These are phyloP conservation scores for Delitschia confertaspora DNA, from an alignment of 495 filamentous ascomycete species.

Conservation along the genomic window DNA sequence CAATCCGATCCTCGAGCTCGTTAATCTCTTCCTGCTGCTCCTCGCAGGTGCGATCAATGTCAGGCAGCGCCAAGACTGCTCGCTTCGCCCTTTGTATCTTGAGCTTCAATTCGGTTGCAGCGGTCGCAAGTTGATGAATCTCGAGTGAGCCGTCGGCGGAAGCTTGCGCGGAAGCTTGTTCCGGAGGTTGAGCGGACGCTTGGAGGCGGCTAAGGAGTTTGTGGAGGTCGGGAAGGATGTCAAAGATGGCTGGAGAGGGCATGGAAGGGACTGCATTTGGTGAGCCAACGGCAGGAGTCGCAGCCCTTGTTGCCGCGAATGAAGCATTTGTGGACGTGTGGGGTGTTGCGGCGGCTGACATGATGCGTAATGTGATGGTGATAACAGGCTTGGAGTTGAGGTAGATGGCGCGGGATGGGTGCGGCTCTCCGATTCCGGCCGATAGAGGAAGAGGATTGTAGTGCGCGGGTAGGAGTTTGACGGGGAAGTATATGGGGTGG, in stretches of 20 bases:
- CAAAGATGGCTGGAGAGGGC: slow-evolving; percentile 56
- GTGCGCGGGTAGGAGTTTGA: too few species aligned
- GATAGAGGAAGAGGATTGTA: not conserved
- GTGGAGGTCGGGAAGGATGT: slow-evolving; percentile 75
- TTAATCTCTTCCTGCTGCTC: slow-evolving; percentile 77
- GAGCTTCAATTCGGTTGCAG: slow-evolving; percentile 64
- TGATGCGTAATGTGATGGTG: slow-evolving; percentile 16
- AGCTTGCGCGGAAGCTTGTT: slow-evolving; percentile 12
- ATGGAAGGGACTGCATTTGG: slow-evolving; percentile 25
- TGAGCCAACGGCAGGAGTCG: slow-evolving; percentile 10
- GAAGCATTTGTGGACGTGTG: slow-evolving; percentile 16
- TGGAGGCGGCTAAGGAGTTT: slow-evolving; percentile 64
- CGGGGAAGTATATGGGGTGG: too few species aligned
- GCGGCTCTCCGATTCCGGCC: slow-evolving; percentile 3
- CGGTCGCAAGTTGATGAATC: slow-evolving; percentile 68
- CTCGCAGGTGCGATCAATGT: slow-evolving; percentile 58
- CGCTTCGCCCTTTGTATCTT: slow-evolving; percentile 68
- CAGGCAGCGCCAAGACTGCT: slow-evolving; percentile 60
- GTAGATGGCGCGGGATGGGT: slow-evolving; percentile 6
- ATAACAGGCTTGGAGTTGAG: slow-evolving; percentile 9
- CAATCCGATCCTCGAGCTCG: slow-evolving; percentile 54
- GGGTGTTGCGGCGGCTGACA: slow-evolving; percentile 18
- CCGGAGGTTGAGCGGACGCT: slow-evolving; percentile 24
- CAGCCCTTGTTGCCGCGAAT: slow-evolving; percentile 7
- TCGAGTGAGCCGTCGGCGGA: slow-evolving; percentile 41